Conservation (phyloP, 768 basidiomycete genomes). For the Tulasnella sp. region DNA sequence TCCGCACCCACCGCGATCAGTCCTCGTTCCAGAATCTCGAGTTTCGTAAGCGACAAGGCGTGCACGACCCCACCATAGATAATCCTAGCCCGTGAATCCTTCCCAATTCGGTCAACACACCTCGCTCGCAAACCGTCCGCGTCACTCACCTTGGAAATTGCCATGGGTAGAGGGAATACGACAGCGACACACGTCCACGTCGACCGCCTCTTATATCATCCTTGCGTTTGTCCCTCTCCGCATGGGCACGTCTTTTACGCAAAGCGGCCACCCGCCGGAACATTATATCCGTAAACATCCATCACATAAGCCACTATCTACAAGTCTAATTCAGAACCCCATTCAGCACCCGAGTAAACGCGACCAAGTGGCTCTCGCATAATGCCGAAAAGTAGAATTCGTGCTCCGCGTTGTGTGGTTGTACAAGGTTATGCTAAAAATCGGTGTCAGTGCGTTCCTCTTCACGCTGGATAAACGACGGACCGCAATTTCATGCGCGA, state of each 20-base stretch:
- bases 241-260: too few relatives aligned
- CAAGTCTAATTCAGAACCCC: not conserved
- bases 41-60: slow-evolving; percentile 3
- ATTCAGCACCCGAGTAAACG: slow-evolving; percentile 23
- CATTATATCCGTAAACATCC: too few relatives aligned
- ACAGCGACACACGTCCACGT: too few relatives aligned
- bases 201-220: too few relatives aligned
- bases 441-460: not conserved
- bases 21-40: slow-evolving; percentile 35
- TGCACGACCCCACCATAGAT: slow-evolving; percentile 12
- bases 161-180: too few relatives aligned
- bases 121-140: too few relatives aligned
- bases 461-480: not conserved
- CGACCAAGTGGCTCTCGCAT: slow-evolving; percentile 44
- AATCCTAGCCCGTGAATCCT: too few relatives aligned
- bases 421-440: slow-evolving; percentile 60
- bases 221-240: too few relatives aligned
- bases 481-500: slow-evolving; percentile 79
- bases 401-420: slow-evolving; percentile 42
- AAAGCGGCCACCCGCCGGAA: too few relatives aligned
- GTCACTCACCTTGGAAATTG: too few relatives aligned
- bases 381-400: slow-evolving; percentile 92
- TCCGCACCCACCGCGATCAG: slow-evolving; percentile 40
- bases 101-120: too few relatives aligned
- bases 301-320: too few relatives aligned